Conservation (phyloP, 1,139 yeast species). For the Sugiyamaella novakii region DNA sequence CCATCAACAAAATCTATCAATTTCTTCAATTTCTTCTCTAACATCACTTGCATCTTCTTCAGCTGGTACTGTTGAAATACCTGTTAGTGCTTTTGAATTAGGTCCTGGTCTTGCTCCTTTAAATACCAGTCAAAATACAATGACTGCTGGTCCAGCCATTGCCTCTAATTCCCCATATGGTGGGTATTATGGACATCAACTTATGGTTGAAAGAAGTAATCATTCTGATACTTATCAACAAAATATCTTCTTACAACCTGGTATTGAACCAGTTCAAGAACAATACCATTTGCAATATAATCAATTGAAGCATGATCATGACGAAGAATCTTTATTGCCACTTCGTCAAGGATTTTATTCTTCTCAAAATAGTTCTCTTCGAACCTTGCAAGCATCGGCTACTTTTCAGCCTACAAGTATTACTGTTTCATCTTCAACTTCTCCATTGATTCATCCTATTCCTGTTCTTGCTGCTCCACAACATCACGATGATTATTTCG, state of each 20-base stretch:
- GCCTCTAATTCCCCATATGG: constrained; percentile 11
- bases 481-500: constrained; percentile 9
- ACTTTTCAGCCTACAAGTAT: constrained; percentile 1
- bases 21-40: constrained; percentile 8
- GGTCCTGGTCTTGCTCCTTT: constrained; percentile 1
- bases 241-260: constrained; percentile 8
- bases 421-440: not conserved
- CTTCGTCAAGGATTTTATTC: no score
- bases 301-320: not conserved
- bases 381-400: constrained; percentile 12
- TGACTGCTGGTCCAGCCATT: constrained; percentile 18
- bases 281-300: not conserved
- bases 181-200: constrained; percentile 11
- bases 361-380: constrained; percentile 1
- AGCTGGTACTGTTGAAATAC: constrained; percentile 12
- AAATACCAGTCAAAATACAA: not conserved
- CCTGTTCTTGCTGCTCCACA: constrained; percentile 10
- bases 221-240: not conserved
- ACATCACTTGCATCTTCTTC: not conserved
- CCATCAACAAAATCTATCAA: constrained; percentile 12
- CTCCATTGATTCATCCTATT: constrained; percentile 1
- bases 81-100: constrained; percentile 6
- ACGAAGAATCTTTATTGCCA: not conserved
- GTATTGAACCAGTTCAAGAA: constrained; percentile 3
- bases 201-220: constrained; percentile 4